Percentiles rank a stretch among this genome's conserved stretches.
Conservation (phyloP, 2,329 filamentous ascomycete species). For the Clonostachys rhizophaga region DNA sequence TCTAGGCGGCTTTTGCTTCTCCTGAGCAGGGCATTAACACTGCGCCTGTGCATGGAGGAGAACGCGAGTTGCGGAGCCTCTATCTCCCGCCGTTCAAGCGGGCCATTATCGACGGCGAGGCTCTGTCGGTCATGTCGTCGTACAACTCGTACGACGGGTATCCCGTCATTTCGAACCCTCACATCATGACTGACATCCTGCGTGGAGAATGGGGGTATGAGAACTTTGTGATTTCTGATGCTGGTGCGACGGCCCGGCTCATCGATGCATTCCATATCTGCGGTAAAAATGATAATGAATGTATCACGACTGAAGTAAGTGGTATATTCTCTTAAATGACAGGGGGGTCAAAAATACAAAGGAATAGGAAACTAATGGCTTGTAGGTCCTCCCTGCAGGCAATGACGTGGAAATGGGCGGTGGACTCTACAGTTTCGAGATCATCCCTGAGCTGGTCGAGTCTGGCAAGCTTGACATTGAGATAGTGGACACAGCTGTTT, state of each 20-base stretch:
- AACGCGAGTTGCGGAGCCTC: constrained; percentile 48
- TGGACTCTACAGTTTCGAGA: constrained; percentile 65
- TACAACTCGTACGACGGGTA: constrained; percentile 74
- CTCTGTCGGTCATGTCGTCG: constrained; percentile 67
- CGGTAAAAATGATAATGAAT: constrained; percentile 52
- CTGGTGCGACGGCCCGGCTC: constrained; percentile 66
- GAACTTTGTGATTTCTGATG: constrained; percentile 60
- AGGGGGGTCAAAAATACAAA: no score
- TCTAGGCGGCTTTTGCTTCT: constrained; percentile 53
- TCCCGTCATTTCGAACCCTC: constrained; percentile 60
- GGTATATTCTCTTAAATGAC: no score
- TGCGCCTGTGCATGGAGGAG: constrained; percentile 49
- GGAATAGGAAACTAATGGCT: background rate
- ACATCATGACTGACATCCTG: constrained; percentile 64
- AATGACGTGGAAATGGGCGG: constrained; percentile 76
- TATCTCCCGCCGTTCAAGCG: constrained; percentile 60
- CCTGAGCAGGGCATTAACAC: constrained; percentile 72
- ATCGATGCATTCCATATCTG: constrained; percentile 63
- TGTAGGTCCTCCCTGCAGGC: constrained; percentile 57
- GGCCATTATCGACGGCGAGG: constrained; percentile 65
- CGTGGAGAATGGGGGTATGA: constrained; percentile 70
- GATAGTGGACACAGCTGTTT: constrained; percentile 61
- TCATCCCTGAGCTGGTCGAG: constrained; percentile 60
- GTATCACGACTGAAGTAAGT: constrained; percentile 53
- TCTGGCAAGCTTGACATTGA: constrained; percentile 54